Conservation (phyloP, 2,329 filamentous ascomycete genomes). For the Colletotrichum sp. region DNA sequence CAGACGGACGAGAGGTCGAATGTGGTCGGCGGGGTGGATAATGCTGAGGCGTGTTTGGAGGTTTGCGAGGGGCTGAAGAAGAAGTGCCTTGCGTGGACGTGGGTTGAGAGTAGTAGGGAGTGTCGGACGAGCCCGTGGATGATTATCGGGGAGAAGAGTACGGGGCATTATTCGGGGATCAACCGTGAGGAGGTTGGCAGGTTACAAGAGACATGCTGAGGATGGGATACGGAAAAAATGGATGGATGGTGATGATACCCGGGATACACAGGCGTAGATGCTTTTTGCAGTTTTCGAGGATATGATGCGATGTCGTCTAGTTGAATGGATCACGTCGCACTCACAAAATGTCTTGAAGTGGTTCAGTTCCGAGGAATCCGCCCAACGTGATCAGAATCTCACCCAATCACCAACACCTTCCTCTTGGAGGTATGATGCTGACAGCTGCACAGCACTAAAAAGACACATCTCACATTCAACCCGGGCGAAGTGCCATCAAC, state of each 20-base stretch:
- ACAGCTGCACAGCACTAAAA: neutral
- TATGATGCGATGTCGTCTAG: neutral
- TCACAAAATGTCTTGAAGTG: neutral
- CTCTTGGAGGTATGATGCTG: neutral
- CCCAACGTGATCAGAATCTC: neutral
- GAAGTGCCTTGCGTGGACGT: conserved; percentile 58
- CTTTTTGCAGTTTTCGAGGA: neutral
- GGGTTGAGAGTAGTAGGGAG: conserved; percentile 40
- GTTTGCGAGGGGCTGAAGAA: conserved; percentile 44
- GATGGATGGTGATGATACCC: neutral
- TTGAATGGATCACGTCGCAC: neutral
- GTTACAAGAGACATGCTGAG: conserved; percentile 22
- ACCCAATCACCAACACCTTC: neutral
- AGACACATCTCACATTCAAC: neutral
- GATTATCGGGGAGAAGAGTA: conserved; percentile 44
- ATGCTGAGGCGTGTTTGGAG: conserved; percentile 46
- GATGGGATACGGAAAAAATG: neutral
- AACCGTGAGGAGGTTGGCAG: conserved; percentile 30
- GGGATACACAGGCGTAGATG: neutral
- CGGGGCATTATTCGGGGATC: conserved; percentile 42
- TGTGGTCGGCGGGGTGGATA: conserved; percentile 39
- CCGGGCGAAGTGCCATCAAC: rapidly evolving
- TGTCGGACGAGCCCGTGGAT: conserved; percentile 57
- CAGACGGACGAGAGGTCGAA: conserved; percentile 47
- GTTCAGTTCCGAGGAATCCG: neutral